Evolutionary conservation across 2,329 filamentous ascomycete species (phyloP), one percentile per base, ranked within the genome.

Genomic region (Pseudogymnoascus sp.): DNA sequence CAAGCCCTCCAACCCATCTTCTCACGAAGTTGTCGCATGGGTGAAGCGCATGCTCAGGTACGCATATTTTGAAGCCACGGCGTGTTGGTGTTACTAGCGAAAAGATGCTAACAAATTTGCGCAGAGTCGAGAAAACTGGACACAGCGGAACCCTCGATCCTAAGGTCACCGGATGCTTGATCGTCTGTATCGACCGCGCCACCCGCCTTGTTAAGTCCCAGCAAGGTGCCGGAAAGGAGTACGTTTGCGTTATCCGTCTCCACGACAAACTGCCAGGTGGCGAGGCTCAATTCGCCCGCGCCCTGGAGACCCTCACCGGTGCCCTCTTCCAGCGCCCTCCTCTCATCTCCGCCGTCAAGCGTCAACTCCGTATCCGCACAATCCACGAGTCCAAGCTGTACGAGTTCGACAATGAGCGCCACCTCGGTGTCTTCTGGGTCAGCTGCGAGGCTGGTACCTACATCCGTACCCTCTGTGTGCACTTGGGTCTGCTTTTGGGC

Each of bases 21-120:
- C 89, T 73, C 95, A 99, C 84, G 95, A 99, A 83, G 95, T 99
- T 69, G 95, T 99, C 74, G 93, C 95, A 69, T 99, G 95, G 95
- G 90, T 97, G 71, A 99, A 99, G 88, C 88, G 93, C 71, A 97
- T 97, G 72, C 83, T 99, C 63, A 88, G 89, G 89, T 92, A 85
- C 67, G 78, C 73, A 28, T 16, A 14, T 40, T 25, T 52, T 45
- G 11, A 43, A 43, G 23, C 35, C 21, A 33, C 35, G 7, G 8
- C 23, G 40, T 28, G 61, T 31, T 59, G 37, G 18, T 16, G 58
- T 16, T n/a, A 7, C 38, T 4, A 12, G 55, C 37, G 63, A 62
- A 67, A 37, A 70, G 40, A 60, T 61, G 5, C 59, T 67, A 63
- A 68, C 64, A 65, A n/a, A 62, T 52, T 65, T 7, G 8, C 58